Conservation (phyloP, 2,329 filamentous ascomycete species). For the Cercospora beticola region DNA sequence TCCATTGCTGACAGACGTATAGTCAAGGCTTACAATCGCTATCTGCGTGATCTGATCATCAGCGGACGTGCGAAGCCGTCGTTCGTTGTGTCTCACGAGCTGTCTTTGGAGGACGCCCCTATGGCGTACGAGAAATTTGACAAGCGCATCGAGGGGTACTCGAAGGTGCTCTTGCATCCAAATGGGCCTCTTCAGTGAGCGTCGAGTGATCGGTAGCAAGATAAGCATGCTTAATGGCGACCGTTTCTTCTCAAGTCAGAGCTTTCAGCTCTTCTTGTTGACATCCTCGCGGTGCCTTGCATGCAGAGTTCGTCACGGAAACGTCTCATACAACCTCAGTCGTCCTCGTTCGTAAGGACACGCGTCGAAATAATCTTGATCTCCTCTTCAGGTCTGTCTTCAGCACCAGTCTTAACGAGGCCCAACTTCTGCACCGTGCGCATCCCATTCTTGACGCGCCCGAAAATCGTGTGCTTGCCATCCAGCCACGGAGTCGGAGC, state of each 20-base stretch:
- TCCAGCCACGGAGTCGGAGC: constrained; percentile 95
- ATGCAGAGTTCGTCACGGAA: not conserved
- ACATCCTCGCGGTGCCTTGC: not conserved
- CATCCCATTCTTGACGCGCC: constrained; percentile 81
- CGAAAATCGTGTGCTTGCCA: constrained; percentile 96
- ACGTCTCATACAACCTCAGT: too few relatives aligned
- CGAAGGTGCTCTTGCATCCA: constrained; percentile 66
- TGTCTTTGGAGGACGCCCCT: constrained; percentile 61
- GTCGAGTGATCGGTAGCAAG: not conserved
- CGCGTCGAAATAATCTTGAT: constrained; percentile 75
- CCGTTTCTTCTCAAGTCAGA: not conserved
- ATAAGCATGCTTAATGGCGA: not conserved
- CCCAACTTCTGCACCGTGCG: constrained; percentile 84
- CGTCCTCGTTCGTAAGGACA: constrained; percentile 64
- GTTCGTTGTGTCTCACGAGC: constrained; percentile 66
- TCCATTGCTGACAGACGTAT: not conserved
- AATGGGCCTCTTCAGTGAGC: constrained; percentile 50
- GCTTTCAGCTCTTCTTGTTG: not conserved
- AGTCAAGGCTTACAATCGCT: constrained; percentile 66
- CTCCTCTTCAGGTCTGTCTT: constrained; percentile 79
- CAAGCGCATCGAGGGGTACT: constrained; percentile 64
- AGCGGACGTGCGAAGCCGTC: constrained; percentile 63
- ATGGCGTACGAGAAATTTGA: constrained; percentile 58
- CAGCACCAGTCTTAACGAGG: constrained; percentile 74
- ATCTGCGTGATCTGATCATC: constrained; percentile 65